A percentile compares a stretch with the other conserved stretches of the same genome.
Conservation (phyloP, 106 monocot genomes). For the Triglochin maritima region DNA sequence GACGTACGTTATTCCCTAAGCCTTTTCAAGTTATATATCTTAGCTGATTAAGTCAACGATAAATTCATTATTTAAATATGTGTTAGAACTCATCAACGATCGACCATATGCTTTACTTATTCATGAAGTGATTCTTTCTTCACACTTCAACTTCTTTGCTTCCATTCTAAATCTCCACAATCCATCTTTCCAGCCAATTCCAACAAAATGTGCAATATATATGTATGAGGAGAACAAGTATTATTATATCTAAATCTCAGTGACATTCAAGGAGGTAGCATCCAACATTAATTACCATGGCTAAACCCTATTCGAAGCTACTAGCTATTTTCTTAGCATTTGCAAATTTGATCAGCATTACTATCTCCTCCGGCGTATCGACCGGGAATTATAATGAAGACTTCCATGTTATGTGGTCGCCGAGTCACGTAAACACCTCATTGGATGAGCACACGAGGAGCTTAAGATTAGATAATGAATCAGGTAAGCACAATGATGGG, state of each 20-base stretch:
- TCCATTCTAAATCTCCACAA: background rate
- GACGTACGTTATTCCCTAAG: no score
- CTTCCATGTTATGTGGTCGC: constrained; percentile 51
- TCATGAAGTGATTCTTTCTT: background rate
- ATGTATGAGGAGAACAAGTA: no score
- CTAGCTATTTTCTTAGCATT: background rate
- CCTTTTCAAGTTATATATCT: no score
- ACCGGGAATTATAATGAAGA: constrained; percentile 38
- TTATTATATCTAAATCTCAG: no score
- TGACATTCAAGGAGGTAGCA: background rate
- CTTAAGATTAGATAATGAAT: constrained; percentile 43
- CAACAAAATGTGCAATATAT: no score
- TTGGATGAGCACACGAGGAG: constrained; percentile 33
- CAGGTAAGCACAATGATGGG: constrained; percentile 14
- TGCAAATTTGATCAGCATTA: background rate
- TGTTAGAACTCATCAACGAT: background rate
- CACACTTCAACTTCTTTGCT: background rate
- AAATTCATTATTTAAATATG: no score
- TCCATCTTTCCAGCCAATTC: no score
- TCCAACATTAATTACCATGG: constrained; percentile 1
- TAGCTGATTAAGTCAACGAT: no score
- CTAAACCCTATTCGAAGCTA: background rate
- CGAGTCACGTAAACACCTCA: constrained; percentile 43
- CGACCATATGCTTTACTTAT: background rate
- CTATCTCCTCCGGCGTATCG: constrained; percentile 28